Base-by-base conservation (phyloP, 139 green algal species). In the Penium margaritaceum region DNA sequence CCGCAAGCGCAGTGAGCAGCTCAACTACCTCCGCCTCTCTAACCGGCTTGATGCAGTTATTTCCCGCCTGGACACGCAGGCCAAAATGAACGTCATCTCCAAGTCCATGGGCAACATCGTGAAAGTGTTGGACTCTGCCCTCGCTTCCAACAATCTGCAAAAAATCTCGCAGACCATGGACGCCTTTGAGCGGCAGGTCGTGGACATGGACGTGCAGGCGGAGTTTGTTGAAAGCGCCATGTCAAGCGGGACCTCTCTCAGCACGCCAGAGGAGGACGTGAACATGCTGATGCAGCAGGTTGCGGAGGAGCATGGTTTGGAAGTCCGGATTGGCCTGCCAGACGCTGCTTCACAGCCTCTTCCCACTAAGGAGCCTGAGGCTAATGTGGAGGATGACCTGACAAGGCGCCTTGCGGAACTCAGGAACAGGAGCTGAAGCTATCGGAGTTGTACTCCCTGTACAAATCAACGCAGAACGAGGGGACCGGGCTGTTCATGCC, bases 261-360 rank as follows among this genome's bases (percentile, higher is more conserved):
- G 85, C 9, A 96, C 94, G 1, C 92, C 94, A n/a, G 89, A 95
- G 76, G 90, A 97, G 12, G 85, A 97, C 14, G 93, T 98, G n/a
- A 89, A 84, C 53, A 70, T 63, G 24, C 84, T 98, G 19, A 88
- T 98, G 89, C 85, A 91, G 36, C 69, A 82, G 53, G 75, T 78
- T 35, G 90, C 92, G 12, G 90, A 96, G 9, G 89, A 97, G 78
- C 92, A 97, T 79, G 87, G 86, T 2, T 61, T 97, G 79, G 92
- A 97, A 74, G 62, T 90, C 32, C 41, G 68, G 34, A 72, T 88
- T 39, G 78, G 74, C 24, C 66, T 95, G 81, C 88, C 90, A 1
- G 63, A 57, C 1, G 88, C 89, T 2, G 78, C 58, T 0, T 84
- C 76, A 12, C 38, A 63, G 1, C 68, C 69, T 27, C n/a, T 76